Base-by-base conservation (phyloP, 352 stramenopile genomes). In the Pythium rishiriense region DNA sequence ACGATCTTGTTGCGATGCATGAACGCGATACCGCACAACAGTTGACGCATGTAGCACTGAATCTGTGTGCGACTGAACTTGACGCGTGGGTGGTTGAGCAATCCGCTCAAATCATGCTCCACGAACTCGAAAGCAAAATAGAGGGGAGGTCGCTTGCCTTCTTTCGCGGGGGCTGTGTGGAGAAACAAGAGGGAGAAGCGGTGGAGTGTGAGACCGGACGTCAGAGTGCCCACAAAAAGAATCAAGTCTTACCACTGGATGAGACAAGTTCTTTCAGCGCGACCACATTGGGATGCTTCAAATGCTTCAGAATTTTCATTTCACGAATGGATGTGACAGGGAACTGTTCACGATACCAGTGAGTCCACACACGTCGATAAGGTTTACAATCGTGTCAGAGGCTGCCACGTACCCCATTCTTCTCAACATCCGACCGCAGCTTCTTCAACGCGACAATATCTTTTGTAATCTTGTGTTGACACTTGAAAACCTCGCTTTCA, bases 221-320 rank as follows among this genome's bases (percentile, higher is more conserved):
- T 5, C 7, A 14, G 14, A 37, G 21, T 24, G 2, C 52, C 29
- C 9, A 33, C 31, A 15, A 6, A 17, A 35, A 33, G 15, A 47
- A 41, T 63, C 29, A 35, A 15, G 25, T 1, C 58, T 54, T 72
- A 91, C 83, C 80, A 57, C 68, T 90, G 3, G 85, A 91, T 14
- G 84, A 93, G 22, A 99, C 94, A 59, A 99, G 97, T 66, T 99
- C 96, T 58, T 98, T 92, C 57, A 99, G 83, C 33, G 89, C 76
- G n/a, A 99, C 73, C 48, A 99, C 87, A 73, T 98, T 98, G 15
- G 89, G 88, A 66, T 99, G 97, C 35, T 89, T 89, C 0, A 99
- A 76, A 37, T 92, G 85, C 74, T 98, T 98, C 4, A 99, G 76
- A 49, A 99, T 98, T 79, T 98, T 98, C 73, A 99, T 99, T 71